Conservation (phyloP, 495 filamentous ascomycete genomes). For the Aspergillus cavernicola region DNA sequence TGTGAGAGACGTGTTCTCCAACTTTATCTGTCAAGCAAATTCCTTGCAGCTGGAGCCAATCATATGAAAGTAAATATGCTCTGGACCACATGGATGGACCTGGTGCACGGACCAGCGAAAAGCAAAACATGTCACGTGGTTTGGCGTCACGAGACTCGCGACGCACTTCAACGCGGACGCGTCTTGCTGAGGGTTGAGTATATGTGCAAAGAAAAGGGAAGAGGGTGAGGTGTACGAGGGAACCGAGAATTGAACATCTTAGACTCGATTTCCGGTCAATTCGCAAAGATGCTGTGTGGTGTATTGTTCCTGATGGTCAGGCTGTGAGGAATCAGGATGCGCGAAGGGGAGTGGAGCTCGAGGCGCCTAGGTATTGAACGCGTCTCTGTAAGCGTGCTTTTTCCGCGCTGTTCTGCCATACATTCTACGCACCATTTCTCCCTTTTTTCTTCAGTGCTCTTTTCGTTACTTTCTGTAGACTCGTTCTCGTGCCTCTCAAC, state of each 20-base stretch:
- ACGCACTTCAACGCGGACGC: constrained; percentile 19
- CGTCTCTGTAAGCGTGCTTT: constrained; percentile 50
- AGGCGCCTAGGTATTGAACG: constrained; percentile 45
- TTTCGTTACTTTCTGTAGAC: constrained; percentile 23
- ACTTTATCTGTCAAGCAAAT: neutral
- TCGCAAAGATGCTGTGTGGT: constrained; percentile 8
- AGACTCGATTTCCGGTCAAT: neutral
- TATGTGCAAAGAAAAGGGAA: neutral
- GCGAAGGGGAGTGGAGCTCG: constrained; percentile 29
- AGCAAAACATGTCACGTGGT: constrained; percentile 14
- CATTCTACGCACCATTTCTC: constrained; percentile 38
- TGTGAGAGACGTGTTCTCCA: neutral
- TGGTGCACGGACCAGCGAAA: constrained; percentile 9
- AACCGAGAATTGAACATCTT: neutral
- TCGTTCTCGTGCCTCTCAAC: constrained; percentile 17
- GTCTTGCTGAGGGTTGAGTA: neutral
- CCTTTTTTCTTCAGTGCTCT: constrained; percentile 32
- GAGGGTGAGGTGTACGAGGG: neutral
- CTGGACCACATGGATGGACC: neutral
- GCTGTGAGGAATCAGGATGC: constrained; percentile 10
- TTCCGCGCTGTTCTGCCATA: constrained; percentile 36
- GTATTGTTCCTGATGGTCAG: constrained; percentile 18
- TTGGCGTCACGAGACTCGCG: constrained; percentile 22
- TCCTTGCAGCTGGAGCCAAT: constrained; percentile 14
- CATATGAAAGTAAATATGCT: neutral